Percentiles rank a stretch among this genome's conserved stretches.
These are phyloP conservation scores for Diaporthe citrichinensis DNA, from an alignment of 2,329 filamentous ascomycete species.

Conservation along the genomic window DNA sequence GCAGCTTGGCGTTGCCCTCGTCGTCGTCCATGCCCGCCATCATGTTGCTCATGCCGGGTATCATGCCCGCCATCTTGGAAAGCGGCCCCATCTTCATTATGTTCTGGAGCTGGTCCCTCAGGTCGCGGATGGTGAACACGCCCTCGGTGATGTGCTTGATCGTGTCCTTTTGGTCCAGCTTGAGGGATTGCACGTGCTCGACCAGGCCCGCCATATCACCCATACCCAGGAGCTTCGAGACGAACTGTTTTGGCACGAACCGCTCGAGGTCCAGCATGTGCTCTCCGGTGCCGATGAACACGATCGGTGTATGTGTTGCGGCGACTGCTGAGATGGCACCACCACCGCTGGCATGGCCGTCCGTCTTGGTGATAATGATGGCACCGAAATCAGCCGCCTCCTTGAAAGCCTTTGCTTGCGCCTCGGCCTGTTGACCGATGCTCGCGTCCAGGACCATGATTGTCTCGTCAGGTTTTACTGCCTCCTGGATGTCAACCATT, in stretches of 20 bases:
- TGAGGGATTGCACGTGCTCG: constrained; percentile 95
- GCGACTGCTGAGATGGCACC: constrained; percentile 98
- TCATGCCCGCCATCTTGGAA: constrained; percentile 99
- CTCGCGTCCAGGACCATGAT: constrained; percentile 98
- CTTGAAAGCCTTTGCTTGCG: constrained; percentile 96
- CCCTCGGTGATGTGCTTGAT: constrained; percentile 99
- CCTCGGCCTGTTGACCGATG: constrained; percentile 95
- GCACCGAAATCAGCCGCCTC: constrained; percentile 96
- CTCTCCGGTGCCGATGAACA: constrained; percentile 97
- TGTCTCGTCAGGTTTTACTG: constrained; percentile 93
- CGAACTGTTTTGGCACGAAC: constrained; percentile 93
- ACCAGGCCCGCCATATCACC: constrained; percentile 95
- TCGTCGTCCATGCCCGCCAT: constrained; percentile 98
- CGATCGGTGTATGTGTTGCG: constrained; percentile 95
- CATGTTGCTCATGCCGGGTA: constrained; percentile 92
- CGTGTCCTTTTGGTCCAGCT: constrained; percentile 97
- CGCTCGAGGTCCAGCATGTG: constrained; percentile 96
- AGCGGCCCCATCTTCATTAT: constrained; percentile 99
- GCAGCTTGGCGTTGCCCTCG: constrained; percentile 92
- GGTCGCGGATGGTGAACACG: constrained; percentile 94
- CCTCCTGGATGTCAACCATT: constrained; percentile 96
- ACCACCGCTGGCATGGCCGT: constrained; percentile 94
- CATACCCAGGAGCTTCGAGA: constrained; percentile 96
- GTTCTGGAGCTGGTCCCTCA: constrained; percentile 94
- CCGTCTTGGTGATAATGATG: constrained; percentile 99